Conservation (phyloP, 1,284 basidiomycete species). For the Cryptococcus sp. region DNA sequence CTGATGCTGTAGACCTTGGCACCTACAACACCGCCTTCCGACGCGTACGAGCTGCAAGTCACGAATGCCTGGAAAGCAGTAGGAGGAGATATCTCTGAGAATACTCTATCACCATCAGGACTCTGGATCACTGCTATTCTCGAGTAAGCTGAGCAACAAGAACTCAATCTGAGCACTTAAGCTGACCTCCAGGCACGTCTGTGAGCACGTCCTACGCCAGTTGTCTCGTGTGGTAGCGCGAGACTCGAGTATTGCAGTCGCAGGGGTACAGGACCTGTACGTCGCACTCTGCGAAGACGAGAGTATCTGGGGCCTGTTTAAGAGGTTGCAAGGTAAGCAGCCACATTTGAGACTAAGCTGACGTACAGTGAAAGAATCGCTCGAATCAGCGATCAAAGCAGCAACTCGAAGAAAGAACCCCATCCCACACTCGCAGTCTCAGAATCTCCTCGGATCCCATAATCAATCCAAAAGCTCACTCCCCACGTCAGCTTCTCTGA, state of each 20-base stretch:
- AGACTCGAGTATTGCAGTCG: constrained; percentile 66
- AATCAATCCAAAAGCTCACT: constrained; percentile 17
- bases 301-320: constrained; percentile 74
- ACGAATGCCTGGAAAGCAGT: constrained; percentile 28
- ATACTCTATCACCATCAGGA: constrained; percentile 66
- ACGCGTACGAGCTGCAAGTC: constrained; percentile 11
- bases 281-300: constrained; percentile 82
- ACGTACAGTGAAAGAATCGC: constrained; percentile 25
- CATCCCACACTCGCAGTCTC: constrained; percentile 11
- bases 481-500: constrained; percentile 1
- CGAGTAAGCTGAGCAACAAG: constrained; percentile 58
- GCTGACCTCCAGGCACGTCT: constrained; percentile 57
- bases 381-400: constrained; percentile 22
- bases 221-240: constrained; percentile 75
- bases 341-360: neutral
- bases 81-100: constrained; percentile 38
- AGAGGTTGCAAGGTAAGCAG: constrained; percentile 69
- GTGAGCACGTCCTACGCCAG: constrained; percentile 60
- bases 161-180: too few species aligned
- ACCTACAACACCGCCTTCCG: constrained; percentile 16
- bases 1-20: constrained; percentile 32
- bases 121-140: constrained; percentile 87
- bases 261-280: constrained; percentile 74
- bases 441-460: constrained; percentile 5
- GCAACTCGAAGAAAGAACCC: constrained; percentile 7